Base-by-base conservation (phyloP, 108 stramenopile genomes). In the Poteriospumella lacustris region DNA sequence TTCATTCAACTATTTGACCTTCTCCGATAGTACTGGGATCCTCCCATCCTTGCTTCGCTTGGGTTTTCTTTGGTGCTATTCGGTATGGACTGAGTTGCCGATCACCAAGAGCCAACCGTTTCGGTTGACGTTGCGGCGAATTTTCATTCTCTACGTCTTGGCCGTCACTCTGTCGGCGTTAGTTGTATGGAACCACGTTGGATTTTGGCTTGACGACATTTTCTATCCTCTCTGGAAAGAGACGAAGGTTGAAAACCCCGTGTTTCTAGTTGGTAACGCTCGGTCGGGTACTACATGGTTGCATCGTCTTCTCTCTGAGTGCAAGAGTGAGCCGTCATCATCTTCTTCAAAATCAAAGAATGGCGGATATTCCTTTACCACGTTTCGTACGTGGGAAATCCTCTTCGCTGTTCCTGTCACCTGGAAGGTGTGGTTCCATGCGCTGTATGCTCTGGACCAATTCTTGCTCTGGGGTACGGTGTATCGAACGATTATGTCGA, bases 121-220 rank as follows among this genome's bases (percentile, higher is more conserved):
- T 56, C 52, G 52, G 52, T 56, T 77, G 34, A 64, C 76, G 38
- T 19, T 59, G 12, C 42, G 28, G 28, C 29, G 76, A 24, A 26
- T 64, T 15, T 29, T 59, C 12, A 26, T 38, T 12, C 59, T 77
- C 38, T 58, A 44, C 19, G 12, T 59, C 15, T 15, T 60, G 12
- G 59, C 31, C 76, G 26, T 77, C 59, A 77, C 36, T 24, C 42
- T 79, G 39, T 64, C 72, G 24, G 39, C 70, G 28, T 34, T 79
- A 15, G 60, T 79, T 15, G 72, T 75, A 64, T 79, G 78, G 78
- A 79, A 79, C 36, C 79, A 79, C 28, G 73, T 79, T n/a, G 79
- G 79, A 24, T 75, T 79, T 0, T 75, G 47, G 56, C 42, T 79
- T 28, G 79, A 79, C 73, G 42, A 58, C 40, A 68, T 79, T 39